These are phyloP conservation scores for Fusarium hostae DNA, from an alignment of 2,329 filamentous ascomycete species.

Conservation along the genomic window DNA sequence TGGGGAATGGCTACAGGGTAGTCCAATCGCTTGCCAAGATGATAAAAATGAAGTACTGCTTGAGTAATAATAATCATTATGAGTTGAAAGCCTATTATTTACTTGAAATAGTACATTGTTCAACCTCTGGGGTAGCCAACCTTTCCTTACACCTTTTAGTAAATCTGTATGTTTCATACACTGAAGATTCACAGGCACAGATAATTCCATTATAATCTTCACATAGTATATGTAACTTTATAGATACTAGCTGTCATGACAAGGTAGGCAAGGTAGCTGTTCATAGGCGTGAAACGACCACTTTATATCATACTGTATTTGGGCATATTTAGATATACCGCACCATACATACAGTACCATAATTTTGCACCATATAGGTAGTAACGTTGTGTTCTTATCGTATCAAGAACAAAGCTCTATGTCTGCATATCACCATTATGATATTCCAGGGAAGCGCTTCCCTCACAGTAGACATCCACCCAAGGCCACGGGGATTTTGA, in stretches of 20 bases:
- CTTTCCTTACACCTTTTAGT: too few species aligned
- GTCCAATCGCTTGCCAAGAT: neutral
- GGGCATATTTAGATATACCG: neutral
- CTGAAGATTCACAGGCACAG: neutral
- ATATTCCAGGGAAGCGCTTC: neutral
- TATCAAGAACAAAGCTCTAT: neutral
- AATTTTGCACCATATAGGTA: neutral
- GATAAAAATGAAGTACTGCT: neutral
- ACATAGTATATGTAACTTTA: too few species aligned
- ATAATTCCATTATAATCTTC: neutral
- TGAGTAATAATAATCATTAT: neutral
- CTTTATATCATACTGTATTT: neutral
- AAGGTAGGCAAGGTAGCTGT: too few species aligned
- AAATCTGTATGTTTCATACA: neutral
- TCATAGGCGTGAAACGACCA: neutral
- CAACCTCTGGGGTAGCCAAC: neutral
- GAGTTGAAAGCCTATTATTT: too few species aligned
- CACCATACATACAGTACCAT: neutral
- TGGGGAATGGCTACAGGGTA: neutral
- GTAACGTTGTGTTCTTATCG: neutral
- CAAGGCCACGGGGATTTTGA: neutral
- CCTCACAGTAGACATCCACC: neutral
- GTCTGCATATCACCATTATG: neutral
- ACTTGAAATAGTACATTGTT: too few species aligned
- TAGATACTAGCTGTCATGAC: too few species aligned